A percentile compares a stretch with the other conserved stretches of the same genome.
Evolutionary conservation across 441 rosid genomes (phyloP).

Genomic region (Daphne laureola): DNA sequence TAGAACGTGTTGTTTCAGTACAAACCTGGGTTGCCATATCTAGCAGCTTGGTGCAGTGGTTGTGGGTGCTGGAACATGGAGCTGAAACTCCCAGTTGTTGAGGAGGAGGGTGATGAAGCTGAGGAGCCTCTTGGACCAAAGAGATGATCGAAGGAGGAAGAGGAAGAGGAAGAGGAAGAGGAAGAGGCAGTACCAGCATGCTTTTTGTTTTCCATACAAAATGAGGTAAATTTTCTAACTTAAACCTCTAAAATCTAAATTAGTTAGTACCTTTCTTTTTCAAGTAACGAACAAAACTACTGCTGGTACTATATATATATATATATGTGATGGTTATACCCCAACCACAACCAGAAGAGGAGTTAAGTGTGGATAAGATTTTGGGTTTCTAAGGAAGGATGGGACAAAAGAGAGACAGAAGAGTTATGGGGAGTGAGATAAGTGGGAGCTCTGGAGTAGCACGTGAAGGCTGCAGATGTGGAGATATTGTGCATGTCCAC

Average conservation of each 20-base stretch:
- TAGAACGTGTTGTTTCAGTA: no score
- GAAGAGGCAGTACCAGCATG: slow-evolving; percentile 9
- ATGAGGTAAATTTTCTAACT: background rate
- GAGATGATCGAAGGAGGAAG: slow-evolving; percentile 43
- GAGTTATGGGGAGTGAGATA: no score
- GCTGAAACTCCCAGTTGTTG: slow-evolving; percentile 24
- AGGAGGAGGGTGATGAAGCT: slow-evolving; percentile 18
- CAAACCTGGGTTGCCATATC: no score
- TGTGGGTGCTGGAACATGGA: slow-evolving; percentile 55
- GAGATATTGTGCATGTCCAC: no score
- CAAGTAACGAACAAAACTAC: slow-evolving; percentile 30
- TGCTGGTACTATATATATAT: slow-evolving; percentile 5
- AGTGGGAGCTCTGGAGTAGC: no score
- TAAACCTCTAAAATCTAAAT: no score
- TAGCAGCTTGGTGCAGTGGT: background rate
- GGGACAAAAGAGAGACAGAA: no score
- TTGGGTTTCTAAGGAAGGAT: no score
- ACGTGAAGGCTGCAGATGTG: slow-evolving; percentile 26
- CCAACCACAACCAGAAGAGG: no score
- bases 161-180: slow-evolving; percentile 9
- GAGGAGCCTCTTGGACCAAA: slow-evolving; percentile 48
- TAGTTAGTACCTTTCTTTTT: slow-evolving; percentile 12
- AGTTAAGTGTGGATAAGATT: no score
- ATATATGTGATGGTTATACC: no score
- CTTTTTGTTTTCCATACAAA: slow-evolving; percentile 39